Base-by-base conservation (phyloP, 148 eudicot genomes). In the Bassia scoparia region DNA sequence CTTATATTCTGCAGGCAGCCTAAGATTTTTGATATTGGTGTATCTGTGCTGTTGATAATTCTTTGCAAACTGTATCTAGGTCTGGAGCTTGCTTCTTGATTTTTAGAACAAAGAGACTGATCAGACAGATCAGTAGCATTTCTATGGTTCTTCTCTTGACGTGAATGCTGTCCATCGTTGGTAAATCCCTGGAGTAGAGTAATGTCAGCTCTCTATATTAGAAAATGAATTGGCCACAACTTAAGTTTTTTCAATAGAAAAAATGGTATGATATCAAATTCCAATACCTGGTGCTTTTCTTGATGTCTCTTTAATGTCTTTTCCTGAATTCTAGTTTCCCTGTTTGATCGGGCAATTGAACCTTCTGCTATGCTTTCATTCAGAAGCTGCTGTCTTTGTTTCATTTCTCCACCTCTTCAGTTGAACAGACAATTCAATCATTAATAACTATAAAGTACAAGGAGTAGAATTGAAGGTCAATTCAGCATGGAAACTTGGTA, bases 351-450 rank as follows among this genome's bases (percentile, higher is more conserved):
- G 50, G 96, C 96, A 41, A 83, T 76, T 62, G 80, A 66, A 24
- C 97, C 97, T n/a, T 81, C 97, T 80, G 66, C 64, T 71, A 66
- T 92, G 96, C 79, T 92, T 92, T 92, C 97, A 48, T 55, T 71
- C 78, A 92, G 49, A 55, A 86, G 81, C 63, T 79, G 85, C 75
- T 76, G 79, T 73, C 97, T 82, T 72, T 16, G 83, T 79, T 88
- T 89, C 97, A 86, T 89, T 77, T 54, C 84, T 87, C 97, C 97
- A 89, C 76, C 78, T 88, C 97, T 92, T 58, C 17, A 33, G 23
- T 70, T n/a, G 65, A 15, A 46, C 16, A 21, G 31, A 26, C 34
- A 37, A 26, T 48, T 26, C 27, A 74, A 66, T 11, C 2, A 72
- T 2, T 73, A 70, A 59, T 23, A n/a, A n/a, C n/a, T n/a, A n/a